Base-by-base conservation (phyloP, 73 alveolate species). In the Chromera velia region DNA sequence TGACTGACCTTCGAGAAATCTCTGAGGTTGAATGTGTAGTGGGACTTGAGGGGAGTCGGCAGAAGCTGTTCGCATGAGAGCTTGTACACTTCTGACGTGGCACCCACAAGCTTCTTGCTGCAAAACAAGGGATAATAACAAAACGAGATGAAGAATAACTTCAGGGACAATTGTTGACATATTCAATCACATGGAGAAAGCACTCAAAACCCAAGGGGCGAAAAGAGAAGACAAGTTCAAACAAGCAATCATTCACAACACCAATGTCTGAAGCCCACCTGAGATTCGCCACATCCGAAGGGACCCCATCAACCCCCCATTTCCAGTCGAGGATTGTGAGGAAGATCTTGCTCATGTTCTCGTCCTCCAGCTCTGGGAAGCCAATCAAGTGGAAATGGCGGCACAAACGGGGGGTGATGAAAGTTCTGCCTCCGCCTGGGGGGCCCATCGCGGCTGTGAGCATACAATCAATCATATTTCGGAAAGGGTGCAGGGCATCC, bases 341-440 rank as follows among this genome's bases (percentile, higher is more conserved):
- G 94, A 94, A 97, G 70, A 97, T 79, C 86, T 45, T 79, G 78
- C 32, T 70, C 86, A 79, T 68, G 80, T 79, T 79, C 68, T 79
- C 84, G 76, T 77, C 99, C 40, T 94, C 99, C 88, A 96, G 89
- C 74, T 92, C 93, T 28, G 98, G 92, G 80, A 93, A 93, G 62
- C 98, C 92, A 10, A 94, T 90, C 73, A 94, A 83, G 84, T 90
- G 88, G 83, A 97, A 90, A 82, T 97, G 99, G 46, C 98, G 81
- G 90, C 88, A 86, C 81, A 97, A 87, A 75, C 99, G 80, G 63
- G 98, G 98, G 27, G 99, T 94, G 73, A 97, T 92, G 89, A 90
- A 94, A n/a, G 98, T 93, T 69, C 97, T 90, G 34, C 99, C 99
- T 32, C 99, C 99, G 31, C 99, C 99, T 10, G 99, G 99, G 0